Evolutionary conservation across 2,329 filamentous ascomycete species (phyloP).

Genomic region (Leptographium flavum): DNA sequence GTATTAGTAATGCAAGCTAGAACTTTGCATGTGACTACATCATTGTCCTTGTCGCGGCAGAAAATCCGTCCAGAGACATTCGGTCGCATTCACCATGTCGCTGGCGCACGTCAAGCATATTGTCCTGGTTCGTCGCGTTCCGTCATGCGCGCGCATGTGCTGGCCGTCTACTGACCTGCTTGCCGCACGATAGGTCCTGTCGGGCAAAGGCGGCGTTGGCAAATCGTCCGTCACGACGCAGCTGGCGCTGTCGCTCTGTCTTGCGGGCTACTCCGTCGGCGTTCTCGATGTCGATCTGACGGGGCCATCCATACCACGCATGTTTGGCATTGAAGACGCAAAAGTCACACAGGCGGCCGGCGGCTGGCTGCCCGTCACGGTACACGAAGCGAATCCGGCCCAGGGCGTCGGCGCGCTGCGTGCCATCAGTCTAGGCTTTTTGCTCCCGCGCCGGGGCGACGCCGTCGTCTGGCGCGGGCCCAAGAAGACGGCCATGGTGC

Average conservation of each 20-base stretch:
- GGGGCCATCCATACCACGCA: conserved; percentile 87
- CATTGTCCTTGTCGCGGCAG: no score
- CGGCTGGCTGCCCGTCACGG: conserved; percentile 81
- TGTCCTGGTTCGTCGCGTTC: conserved; percentile 36
- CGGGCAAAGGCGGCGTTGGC: conserved; percentile 93
- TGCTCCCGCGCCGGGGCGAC: conserved; percentile 69
- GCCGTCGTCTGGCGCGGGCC: conserved; percentile 96
- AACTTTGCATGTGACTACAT: no score
- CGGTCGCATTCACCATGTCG: conserved; percentile 33
- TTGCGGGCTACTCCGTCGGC: conserved; percentile 77
- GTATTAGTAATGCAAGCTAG: background rate
- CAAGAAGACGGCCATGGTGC: conserved; percentile 98
- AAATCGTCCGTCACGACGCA: conserved; percentile 98
- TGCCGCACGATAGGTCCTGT: conserved; percentile 46
- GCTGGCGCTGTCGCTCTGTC: conserved; percentile 74
- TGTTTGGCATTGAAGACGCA: conserved; percentile 76
- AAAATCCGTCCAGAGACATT: no score
- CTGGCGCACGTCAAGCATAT: conserved; percentile 62
- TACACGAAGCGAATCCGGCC: conserved; percentile 48
- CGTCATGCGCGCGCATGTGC: background rate
- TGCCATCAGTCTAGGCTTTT: conserved; percentile 89
- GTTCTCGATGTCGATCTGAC: conserved; percentile 95
- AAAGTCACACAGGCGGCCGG: conserved; percentile 86
- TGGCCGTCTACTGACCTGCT: background rate
- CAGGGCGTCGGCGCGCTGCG: conserved; percentile 48